A percentile compares a stretch with the other conserved stretches of the same genome.
Evolutionary conservation across 139 green algal genomes (phyloP).

Genomic region (Edaphochlamys debaryana): DNA sequence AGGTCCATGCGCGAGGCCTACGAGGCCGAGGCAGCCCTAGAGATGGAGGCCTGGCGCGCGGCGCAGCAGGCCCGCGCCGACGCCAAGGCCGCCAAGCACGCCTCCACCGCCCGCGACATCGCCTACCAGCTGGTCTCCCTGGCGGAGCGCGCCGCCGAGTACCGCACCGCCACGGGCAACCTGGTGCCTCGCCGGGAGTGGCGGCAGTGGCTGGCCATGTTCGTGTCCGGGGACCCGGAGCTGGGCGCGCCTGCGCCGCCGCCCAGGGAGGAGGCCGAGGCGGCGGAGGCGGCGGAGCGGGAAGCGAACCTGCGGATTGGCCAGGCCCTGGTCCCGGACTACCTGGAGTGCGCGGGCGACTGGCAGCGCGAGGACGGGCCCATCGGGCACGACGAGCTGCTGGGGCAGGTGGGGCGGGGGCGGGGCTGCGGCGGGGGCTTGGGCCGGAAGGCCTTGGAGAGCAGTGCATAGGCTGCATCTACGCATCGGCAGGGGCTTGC

Average conservation of each 20-base stretch:
- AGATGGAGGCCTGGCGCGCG: conserved; percentile 62
- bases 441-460: no score
- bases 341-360: conserved; percentile 55
- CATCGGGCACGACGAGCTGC: conserved; percentile 49
- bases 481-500: background rate
- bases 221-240: conserved; percentile 56
- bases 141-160: conserved; percentile 64
- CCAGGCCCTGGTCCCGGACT: conserved; percentile 53
- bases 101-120: conserved; percentile 46
- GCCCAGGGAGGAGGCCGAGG: background rate
- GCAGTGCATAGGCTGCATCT: background rate
- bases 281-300: background rate
- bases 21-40: conserved; percentile 42
- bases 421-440: no score
- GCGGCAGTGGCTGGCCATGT: conserved; percentile 74
- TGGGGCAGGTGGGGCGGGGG: conserved; percentile 45
- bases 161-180: conserved; percentile 60
- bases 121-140: conserved; percentile 72
- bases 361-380: conserved; percentile 40
- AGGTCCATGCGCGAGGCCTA: conserved; percentile 53
- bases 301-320: conserved; percentile 9
- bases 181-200: conserved; percentile 67
- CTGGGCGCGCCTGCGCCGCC: conserved; percentile 44
- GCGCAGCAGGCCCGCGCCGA: conserved; percentile 53
- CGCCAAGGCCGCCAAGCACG: conserved; percentile 52